These are phyloP conservation scores for Paraphoma sp. DNA, from an alignment of 2,329 filamentous ascomycete species.

Conservation along the genomic window DNA sequence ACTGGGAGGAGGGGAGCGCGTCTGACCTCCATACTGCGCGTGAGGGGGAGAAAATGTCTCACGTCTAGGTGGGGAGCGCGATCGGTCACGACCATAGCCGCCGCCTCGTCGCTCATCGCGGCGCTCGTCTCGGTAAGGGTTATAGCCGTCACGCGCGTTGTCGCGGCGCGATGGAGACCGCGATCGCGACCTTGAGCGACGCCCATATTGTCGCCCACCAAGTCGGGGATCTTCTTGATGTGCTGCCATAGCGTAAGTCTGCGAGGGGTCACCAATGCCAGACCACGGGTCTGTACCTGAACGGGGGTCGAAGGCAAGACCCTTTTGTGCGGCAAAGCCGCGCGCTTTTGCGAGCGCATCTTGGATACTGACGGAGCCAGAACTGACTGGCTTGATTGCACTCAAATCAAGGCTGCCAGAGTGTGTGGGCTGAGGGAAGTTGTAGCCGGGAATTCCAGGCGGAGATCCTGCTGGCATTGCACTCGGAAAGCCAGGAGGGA, in stretches of 20 bases:
- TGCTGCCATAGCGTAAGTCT: constrained; percentile 43
- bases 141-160: constrained; percentile 76
- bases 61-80: constrained; percentile 70
- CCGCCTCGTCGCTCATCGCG: constrained; percentile 67
- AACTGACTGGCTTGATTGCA: constrained; percentile 77
- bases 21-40: constrained; percentile 56
- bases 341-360: constrained; percentile 87
- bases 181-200: constrained; percentile 75
- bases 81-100: constrained; percentile 73
- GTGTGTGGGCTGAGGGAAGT: constrained; percentile 71
- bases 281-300: constrained; percentile 55
- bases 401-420: constrained; percentile 83
- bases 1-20: constrained; percentile 66
- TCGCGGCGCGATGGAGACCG: constrained; percentile 66
- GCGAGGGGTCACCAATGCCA: constrained; percentile 30
- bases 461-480: constrained; percentile 50
- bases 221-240: constrained; percentile 57
- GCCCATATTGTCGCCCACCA: constrained; percentile 61
- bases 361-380: constrained; percentile 81
- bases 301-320: constrained; percentile 61
- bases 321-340: constrained; percentile 80
- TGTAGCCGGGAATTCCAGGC: constrained; percentile 53
- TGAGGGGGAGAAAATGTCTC: constrained; percentile 66
- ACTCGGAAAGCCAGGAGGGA: constrained; percentile 54
- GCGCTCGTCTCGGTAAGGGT: constrained; percentile 85